phyloP scores from a whole-genome alignment of 108 stramenopile genomes.

The Parietichytrium sp. region DNA sequence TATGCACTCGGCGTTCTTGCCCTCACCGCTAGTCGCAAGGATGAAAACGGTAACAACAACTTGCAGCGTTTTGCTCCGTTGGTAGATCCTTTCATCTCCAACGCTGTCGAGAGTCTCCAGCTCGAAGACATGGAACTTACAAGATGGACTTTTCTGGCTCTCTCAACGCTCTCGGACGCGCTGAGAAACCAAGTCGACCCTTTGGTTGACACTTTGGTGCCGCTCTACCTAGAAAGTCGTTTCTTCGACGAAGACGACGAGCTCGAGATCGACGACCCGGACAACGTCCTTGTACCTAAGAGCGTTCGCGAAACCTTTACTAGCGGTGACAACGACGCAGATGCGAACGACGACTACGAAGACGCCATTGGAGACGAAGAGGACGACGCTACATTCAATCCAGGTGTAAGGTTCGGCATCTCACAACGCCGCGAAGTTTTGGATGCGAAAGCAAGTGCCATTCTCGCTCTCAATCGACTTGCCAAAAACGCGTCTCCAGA shows the following conservation, averaged over 20 bases:
- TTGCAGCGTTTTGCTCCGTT: not conserved
- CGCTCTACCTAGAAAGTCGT: not conserved
- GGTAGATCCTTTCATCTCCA: not conserved
- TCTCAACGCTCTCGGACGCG: not conserved
- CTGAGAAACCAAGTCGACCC: not conserved
- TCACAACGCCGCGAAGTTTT: slow-evolving; percentile 20
- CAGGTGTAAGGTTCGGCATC: not conserved
- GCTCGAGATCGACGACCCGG: not conserved
- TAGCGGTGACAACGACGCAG: not conserved
- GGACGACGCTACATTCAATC: not conserved
- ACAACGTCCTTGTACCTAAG: slow-evolving; percentile 18
- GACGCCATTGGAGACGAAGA: slow-evolving; percentile 35
- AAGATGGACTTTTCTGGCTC: not conserved
- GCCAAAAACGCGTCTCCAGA: slow-evolving; percentile 19
- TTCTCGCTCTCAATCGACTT: not conserved
- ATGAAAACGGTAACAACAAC: not conserved
- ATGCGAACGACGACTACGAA: not conserved
- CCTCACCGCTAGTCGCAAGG: not conserved
- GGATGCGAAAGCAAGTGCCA: not conserved
- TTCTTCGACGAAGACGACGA: not conserved
- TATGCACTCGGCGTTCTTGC: not conserved
- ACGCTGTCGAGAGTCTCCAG: not conserved
- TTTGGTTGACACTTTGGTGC: not conserved
- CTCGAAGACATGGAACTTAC: slow-evolving; percentile 34
- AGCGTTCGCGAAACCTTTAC: not conserved